Evolutionary conservation across 2,329 filamentous ascomycete genomes (phyloP).

Genomic region (Fusarium musae): DNA sequence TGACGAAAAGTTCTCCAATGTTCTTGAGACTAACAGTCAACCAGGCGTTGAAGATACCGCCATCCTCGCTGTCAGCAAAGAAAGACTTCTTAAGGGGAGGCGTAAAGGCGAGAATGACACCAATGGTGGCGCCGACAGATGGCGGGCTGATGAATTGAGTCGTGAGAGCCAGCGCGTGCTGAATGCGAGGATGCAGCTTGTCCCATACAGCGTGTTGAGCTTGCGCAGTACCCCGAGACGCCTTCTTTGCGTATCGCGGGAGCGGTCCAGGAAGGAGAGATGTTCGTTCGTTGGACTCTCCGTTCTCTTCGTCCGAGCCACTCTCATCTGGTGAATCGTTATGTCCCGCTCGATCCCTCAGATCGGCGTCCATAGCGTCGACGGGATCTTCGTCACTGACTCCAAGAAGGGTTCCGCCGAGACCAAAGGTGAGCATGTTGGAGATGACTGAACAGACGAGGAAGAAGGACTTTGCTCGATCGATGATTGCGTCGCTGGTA

Average conservation of each 20-base stretch:
- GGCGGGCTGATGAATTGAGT: constrained; percentile 31
- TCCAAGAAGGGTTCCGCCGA: constrained; percentile 25
- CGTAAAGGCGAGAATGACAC: constrained; percentile 12
- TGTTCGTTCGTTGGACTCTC: constrained; percentile 13
- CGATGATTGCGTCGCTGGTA: constrained; percentile 14
- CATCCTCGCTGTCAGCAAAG: constrained; percentile 19
- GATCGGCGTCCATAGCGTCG: constrained; percentile 16
- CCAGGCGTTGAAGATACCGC: constrained; percentile 29
- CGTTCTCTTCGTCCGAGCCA: neutral
- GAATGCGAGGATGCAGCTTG: constrained; percentile 7
- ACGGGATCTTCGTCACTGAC: constrained; percentile 26
- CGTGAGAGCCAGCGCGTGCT: neutral
- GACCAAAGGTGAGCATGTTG: constrained; percentile 31
- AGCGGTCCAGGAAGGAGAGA: constrained; percentile 25
- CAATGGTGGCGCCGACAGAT: constrained; percentile 9
- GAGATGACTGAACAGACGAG: constrained; percentile 32
- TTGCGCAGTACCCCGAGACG: constrained; percentile 6
- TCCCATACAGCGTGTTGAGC: constrained; percentile 24
- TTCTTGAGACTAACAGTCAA: constrained; percentile 31
- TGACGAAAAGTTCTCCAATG: constrained; percentile 30
- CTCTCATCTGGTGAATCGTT: neutral
- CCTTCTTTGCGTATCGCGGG: constrained; percentile 18
- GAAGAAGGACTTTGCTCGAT: constrained; percentile 30
- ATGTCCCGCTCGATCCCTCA: constrained; percentile 19
- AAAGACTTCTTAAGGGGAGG: constrained; percentile 29